Evolutionary conservation across 1,284 basidiomycete species (phyloP), one percentile per base, ranked within the genome.

Genomic region (Rhodotorula sp.): DNA sequence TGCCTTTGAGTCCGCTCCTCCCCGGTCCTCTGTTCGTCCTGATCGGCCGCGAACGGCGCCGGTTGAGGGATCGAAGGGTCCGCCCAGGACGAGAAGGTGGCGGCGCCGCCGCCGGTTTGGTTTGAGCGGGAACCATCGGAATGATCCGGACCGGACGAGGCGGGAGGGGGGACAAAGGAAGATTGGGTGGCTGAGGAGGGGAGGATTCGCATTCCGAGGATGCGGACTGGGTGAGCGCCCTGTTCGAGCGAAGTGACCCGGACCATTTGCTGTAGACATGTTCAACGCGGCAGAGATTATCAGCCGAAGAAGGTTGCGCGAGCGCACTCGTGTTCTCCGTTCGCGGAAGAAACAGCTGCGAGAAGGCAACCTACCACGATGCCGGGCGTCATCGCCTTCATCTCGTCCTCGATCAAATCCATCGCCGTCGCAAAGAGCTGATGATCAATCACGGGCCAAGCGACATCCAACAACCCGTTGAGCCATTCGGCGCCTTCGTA

Each of bases 351-450:
- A 44, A 18, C 3, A 30, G 7, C 37, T 4, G 10, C 20, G 8
- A 54, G 14, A 1, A 33, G 37, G 24, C n/a, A 8, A 60, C 65
- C 51, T 53, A 66, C 65, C 2, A 66, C 54, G 6, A 66, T n/a
- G 5, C 26, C 29, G 33, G 65, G 65, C 44, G n/a, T 49, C 45
- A 56, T 29, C 4, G 48, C 60, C 33, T 56, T 61, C 37, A 70
- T 58, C 24, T 65, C 68, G 46, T 70, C 68, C 49, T 70, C 68
- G 45, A 70, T 45, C 49, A 70, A 48, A 20, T 70, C 68, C 5
- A 67, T 20, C 3, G 51, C 60, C 7, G 64, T 60, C 17, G 58
- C 64, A 20, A 70, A 59, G 49, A 70, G 42, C 18, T 67, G 53
- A 20, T 59, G 64, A 37, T 70, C 68, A 4, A 70, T 18, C 10